Evolutionary conservation across 2,329 filamentous ascomycete genomes (phyloP).

Genomic region (Neopestalotiopsis rosae): DNA sequence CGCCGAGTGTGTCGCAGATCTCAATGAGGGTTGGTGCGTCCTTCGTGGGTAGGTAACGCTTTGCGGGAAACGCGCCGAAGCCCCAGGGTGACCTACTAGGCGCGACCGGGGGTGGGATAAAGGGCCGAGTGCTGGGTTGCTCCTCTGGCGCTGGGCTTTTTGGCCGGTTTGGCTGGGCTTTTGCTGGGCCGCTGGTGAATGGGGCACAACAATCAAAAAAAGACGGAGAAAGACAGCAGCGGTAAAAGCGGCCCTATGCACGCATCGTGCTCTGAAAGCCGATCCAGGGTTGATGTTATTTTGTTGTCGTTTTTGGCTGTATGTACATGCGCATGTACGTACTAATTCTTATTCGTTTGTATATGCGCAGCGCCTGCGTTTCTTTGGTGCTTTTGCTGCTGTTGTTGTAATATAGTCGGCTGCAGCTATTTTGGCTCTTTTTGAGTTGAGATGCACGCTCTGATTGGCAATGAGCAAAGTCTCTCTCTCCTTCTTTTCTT

Average conservation of each 20-base stretch:
- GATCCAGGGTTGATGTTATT: not conserved
- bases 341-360: not conserved
- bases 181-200: not conserved
- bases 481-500: not conserved
- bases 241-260: conserved; percentile 20
- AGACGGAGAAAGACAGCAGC: conserved; percentile 21
- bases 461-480: not conserved
- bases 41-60: not conserved
- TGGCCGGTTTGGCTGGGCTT: not conserved
- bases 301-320: not conserved
- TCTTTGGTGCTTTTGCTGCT: not conserved
- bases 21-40: conserved; percentile 19
- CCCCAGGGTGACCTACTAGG: conserved; percentile 7
- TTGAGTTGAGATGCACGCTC: not conserved
- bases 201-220: conserved; percentile 24
- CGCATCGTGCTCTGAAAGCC: conserved; percentile 10
- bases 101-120: conserved; percentile 27
- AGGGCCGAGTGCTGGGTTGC: conserved; percentile 32
- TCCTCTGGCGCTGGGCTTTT: conserved; percentile 13
- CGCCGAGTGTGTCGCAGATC: conserved; percentile 20
- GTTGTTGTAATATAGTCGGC: conserved; percentile 14
- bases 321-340: not conserved
- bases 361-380: not conserved
- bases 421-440: not conserved
- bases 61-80: conserved; percentile 29